A percentile compares a stretch with the other conserved stretches of the same genome.
Conservation (phyloP, 495 filamentous ascomycete species). For the Podospora appendiculata region DNA sequence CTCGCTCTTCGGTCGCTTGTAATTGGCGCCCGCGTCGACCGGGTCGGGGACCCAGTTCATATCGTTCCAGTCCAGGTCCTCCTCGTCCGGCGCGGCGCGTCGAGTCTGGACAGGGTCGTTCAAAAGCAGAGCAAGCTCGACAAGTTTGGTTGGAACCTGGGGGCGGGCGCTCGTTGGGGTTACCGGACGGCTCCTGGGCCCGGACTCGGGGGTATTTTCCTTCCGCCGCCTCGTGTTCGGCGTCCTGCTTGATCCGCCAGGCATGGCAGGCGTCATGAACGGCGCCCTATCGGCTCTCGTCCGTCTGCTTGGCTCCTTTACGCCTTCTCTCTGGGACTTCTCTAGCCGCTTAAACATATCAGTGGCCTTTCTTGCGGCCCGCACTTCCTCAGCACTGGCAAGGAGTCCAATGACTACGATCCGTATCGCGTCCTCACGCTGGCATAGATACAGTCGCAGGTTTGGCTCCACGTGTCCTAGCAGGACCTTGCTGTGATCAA, state of each 20-base stretch:
- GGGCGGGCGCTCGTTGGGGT: neutral
- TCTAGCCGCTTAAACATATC: slow-evolving; percentile 20
- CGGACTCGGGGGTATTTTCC: slow-evolving; percentile 1
- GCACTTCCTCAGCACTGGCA: slow-evolving; percentile 50
- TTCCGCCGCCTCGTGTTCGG: neutral
- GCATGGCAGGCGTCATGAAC: slow-evolving; percentile 9
- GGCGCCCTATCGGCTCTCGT: neutral
- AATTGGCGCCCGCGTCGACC: slow-evolving; percentile 86
- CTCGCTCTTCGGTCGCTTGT: slow-evolving; percentile 75
- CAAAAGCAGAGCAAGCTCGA: slow-evolving; percentile 71
- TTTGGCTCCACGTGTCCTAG: slow-evolving; percentile 77
- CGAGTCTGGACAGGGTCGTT: slow-evolving; percentile 49
- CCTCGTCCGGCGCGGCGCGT: slow-evolving; percentile 39
- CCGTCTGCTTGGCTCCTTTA: neutral
- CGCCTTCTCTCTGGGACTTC: neutral
- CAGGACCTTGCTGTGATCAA: slow-evolving; percentile 88
- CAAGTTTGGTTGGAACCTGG: slow-evolving; percentile 36
- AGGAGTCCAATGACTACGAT: slow-evolving; percentile 83
- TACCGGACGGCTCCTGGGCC: neutral
- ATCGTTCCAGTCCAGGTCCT: slow-evolving; percentile 80
- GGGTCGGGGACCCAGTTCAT: slow-evolving; percentile 89
- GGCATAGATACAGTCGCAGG: slow-evolving; percentile 78
- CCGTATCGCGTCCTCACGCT: slow-evolving; percentile 87
- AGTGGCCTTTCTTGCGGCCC: slow-evolving; percentile 23
- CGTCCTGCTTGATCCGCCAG: neutral